Evolutionary conservation across 2,329 filamentous ascomycete species (phyloP), one percentile per base, ranked within the genome.

Genomic region (Whalleya microplaca): DNA sequence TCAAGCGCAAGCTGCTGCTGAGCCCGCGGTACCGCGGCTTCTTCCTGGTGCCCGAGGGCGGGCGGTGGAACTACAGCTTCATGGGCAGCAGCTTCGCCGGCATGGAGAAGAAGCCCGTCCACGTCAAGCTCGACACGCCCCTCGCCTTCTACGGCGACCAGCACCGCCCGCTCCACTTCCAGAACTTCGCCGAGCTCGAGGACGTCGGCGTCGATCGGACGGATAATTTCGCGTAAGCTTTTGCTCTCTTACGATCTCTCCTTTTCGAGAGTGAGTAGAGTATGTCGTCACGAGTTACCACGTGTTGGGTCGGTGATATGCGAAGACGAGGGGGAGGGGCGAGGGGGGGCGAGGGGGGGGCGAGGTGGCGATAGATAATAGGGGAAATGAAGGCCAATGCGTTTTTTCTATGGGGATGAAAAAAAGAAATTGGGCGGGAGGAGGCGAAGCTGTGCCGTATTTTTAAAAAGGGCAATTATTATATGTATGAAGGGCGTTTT

Each of bases 1-100:
- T 96, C 75, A 98, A 98, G 79, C 92, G 92, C 66, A 96, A 99
- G 78, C 80, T 99, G 53, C 79, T 99, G 23, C 84, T 99, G 51
- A 96, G 91, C 63, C 94, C 97, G 67, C 91, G 93, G 73, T 96
- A 97, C 73, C 86, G 90, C 66, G 96, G 95, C 23, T 98, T 93
- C 80, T 99, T 99, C 85, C 79, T 99, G 53, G 92, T 98, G 20
- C 95, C 95, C 0, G 93, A 97, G 70, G 88, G 89, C 52, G 88
- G 87, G 61, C 83, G 89, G 59, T 99, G 95, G 95, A 99, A 99
- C 76, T 99, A 97, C 79, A 95, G 90, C 74, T 99, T 99, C 81
- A 92, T 98, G 87, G 95, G 95, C 53, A 92, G 88, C 64, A 87
- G 87, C 0, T 99, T 98, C 71, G 87, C 88, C 14, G 87, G 87